A percentile compares a stretch with the other conserved stretches of the same genome.
phyloP scores from a whole-genome alignment of 148 eudicot species.

The Chenopodium album region DNA sequence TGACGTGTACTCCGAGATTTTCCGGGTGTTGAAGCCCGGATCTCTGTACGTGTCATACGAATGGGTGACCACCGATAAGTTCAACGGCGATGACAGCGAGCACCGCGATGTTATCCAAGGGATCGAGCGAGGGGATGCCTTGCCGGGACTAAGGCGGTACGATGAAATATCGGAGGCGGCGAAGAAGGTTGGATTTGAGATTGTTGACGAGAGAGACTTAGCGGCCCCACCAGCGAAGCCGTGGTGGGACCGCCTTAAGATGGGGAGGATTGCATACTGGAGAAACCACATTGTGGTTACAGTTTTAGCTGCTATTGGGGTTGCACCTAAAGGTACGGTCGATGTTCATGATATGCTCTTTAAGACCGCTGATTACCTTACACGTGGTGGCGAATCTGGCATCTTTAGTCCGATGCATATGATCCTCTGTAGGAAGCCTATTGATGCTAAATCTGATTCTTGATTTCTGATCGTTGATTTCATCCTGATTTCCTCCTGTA shows the following conservation, averaged over 20 bases:
- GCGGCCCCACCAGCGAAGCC: conserved; percentile 46
- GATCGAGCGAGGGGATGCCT: conserved; percentile 49
- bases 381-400: conserved; percentile 48
- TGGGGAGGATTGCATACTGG: conserved; percentile 56
- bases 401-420: conserved; percentile 58
- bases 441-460: conserved; percentile 6
- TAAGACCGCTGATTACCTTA: conserved; percentile 43
- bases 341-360: conserved; percentile 62
- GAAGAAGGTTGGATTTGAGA: conserved; percentile 46
- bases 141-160: conserved; percentile 46
- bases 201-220: conserved; percentile 41
- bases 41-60: conserved; percentile 50
- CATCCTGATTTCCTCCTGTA: neutral
- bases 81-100: conserved; percentile 26
- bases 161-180: conserved; percentile 38
- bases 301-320: conserved; percentile 37
- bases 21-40: conserved; percentile 48
- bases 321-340: conserved; percentile 55
- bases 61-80: conserved; percentile 53
- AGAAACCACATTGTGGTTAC: conserved; percentile 44
- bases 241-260: conserved; percentile 58
- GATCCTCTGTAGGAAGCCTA: conserved; percentile 60
- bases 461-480: neutral
- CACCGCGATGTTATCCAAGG: conserved; percentile 49
- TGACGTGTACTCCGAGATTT: conserved; percentile 49